Evolutionary conservation across 2,329 filamentous ascomycete species (phyloP), one percentile per base, ranked within the genome.

Genomic region (Thielaviopsis punctulata): DNA sequence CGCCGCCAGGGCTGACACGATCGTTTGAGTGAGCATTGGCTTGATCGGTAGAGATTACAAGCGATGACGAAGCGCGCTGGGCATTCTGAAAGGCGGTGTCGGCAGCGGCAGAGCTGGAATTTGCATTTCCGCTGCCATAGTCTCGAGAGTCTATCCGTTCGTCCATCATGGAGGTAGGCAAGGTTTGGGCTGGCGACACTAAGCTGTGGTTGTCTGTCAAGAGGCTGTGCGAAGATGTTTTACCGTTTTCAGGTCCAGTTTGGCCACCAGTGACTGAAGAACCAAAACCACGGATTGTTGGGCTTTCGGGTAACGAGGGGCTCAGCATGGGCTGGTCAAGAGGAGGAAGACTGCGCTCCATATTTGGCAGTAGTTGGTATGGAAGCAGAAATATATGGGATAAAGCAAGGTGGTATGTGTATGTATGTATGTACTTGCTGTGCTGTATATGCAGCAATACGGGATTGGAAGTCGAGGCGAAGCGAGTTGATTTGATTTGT

Each of bases 251-350:
- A 19, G 36, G 36, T 41, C 36, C n/a, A 19, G 36, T 4, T 41
- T 19, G 36, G 30, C 30, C n/a, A 15, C n/a, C 30, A 41, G n/a
- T 19, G n/a, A 18, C 19, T 15, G 15, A 9, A 15, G 2, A 18
- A 7, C n/a, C 36, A 19, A 41, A 19, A 2, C 36, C 36, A 41
- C 36, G 36, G n/a, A 41, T 41, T 41, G 36, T 41, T n/a, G 36
- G 36, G 36, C 36, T 41, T 41, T 41, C 36, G 10, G 36, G 36
- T 41, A 41, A 41, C 4, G 36, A 41, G 7, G 36, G 36, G 19
- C 36, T 41, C 36, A 41, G 36, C 36, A 41, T 41, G 36, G 36
- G 36, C 36, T 41, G 36, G 61, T 61, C 61, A 52, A 57, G 61
- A 61, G 62, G 57, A 3, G 56, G 18, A 15, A 10, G 1, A 10